Conservation (phyloP, 331 rosid species). For the Phaseolus coccineus region DNA sequence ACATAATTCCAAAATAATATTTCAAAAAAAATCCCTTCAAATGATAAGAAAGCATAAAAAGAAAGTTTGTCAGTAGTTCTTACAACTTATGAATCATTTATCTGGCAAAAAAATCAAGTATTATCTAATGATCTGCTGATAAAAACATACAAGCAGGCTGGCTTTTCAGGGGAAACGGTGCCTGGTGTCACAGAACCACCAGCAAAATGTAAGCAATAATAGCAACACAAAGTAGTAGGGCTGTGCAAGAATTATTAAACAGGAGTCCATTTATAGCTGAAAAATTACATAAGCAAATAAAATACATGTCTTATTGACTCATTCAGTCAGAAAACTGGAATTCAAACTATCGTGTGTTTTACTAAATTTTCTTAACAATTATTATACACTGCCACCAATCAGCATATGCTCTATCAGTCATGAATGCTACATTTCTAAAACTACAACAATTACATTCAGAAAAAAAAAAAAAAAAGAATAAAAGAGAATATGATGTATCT, state of each 20-base stretch:
- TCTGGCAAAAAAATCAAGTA: not conserved
- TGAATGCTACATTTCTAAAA: slow-evolving; percentile 72
- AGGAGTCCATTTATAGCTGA: slow-evolving; percentile 43
- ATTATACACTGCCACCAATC: slow-evolving; percentile 83
- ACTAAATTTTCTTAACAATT: slow-evolving; percentile 74
- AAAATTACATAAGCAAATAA: slow-evolving; percentile 46
- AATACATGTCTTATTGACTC: slow-evolving; percentile 53
- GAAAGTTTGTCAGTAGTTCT: slow-evolving; percentile 21
- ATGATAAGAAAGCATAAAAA: slow-evolving; percentile 34
- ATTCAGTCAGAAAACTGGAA: slow-evolving; percentile 47
- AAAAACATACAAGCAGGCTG: slow-evolving; percentile 24
- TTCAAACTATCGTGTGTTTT: slow-evolving; percentile 70
- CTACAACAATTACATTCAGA: slow-evolving; percentile 77
- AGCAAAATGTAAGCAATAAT: slow-evolving; percentile 37
- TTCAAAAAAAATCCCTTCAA: slow-evolving; percentile 19
- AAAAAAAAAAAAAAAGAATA: slow-evolving; percentile 36
- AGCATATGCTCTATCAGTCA: slow-evolving; percentile 72
- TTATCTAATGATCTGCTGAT: not conserved
- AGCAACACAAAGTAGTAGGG: slow-evolving; percentile 29
- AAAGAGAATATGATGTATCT: slow-evolving; percentile 58
- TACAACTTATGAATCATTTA: slow-evolving; percentile 14
- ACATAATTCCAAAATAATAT: slow-evolving; percentile 16
- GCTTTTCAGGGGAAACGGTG: slow-evolving; percentile 27
- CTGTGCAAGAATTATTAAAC: slow-evolving; percentile 38
- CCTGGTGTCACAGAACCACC: slow-evolving; percentile 29